Percentiles rank a stretch among this genome's conserved stretches.
These are phyloP conservation scores for Chaetomidium leptoderma DNA, from an alignment of 495 filamentous ascomycete species.

Conservation along the genomic window DNA sequence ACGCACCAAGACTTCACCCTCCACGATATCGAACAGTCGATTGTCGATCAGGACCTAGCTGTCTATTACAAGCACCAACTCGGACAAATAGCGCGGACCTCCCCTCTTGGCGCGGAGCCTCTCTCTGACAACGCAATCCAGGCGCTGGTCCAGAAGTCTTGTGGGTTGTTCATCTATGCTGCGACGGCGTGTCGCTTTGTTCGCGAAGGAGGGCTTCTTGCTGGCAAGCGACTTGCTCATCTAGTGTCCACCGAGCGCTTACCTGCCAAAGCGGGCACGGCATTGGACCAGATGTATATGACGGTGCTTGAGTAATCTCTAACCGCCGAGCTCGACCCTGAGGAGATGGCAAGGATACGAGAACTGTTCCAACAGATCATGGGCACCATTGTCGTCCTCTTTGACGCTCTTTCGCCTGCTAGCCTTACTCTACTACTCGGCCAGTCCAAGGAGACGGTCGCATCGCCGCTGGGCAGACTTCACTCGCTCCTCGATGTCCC, in stretches of 20 bases:
- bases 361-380: not conserved
- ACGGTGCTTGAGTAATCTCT: not conserved
- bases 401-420: not conserved
- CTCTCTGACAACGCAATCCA: not conserved
- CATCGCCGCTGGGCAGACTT: not conserved
- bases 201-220: not conserved
- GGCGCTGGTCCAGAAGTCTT: not conserved
- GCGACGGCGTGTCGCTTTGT: slow-evolving; percentile 6
- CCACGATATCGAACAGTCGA: not conserved
- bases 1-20: not conserved
- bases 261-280: not conserved
- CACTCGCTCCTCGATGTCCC: not conserved
- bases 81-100: not conserved
- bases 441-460: not conserved
- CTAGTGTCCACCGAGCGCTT: not conserved
- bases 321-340: not conserved
- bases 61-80: not conserved
- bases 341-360: not conserved
- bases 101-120: not conserved
- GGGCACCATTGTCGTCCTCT: not conserved
- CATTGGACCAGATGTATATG: slow-evolving; percentile 1
- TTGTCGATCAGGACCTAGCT: not conserved
- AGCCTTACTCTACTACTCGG: not conserved
- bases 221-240: not conserved
- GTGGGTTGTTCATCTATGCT: slow-evolving; percentile 3